A percentile compares a stretch with the other conserved stretches of the same genome.
These are phyloP conservation scores for Talaromyces sp. DNA, from an alignment of 2,329 filamentous ascomycete species.

Conservation along the genomic window DNA sequence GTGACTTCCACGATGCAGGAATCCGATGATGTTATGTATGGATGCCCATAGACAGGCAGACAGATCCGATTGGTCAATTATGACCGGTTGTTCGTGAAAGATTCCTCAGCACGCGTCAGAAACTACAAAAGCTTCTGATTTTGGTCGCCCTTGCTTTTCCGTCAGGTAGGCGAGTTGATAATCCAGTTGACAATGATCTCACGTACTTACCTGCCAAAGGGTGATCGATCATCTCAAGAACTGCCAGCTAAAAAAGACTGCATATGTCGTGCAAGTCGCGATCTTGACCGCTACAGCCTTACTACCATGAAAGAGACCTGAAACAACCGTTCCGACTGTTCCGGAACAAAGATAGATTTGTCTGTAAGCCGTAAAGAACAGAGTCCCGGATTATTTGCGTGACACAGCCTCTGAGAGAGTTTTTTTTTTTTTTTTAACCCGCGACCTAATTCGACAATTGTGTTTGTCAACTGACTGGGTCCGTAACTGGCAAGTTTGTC, in stretches of 20 bases:
- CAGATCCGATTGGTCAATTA: constrained; percentile 7
- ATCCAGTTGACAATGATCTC: neutral
- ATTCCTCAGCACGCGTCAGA: neutral
- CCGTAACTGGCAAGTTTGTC: too few relatives aligned
- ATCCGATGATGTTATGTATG: neutral
- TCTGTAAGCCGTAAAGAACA: neutral
- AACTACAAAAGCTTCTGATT: neutral
- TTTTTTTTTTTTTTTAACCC: neutral
- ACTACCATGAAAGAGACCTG: neutral
- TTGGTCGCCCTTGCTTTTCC: neutral
- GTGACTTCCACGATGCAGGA: neutral
- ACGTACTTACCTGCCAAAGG: neutral
- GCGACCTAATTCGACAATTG: neutral
- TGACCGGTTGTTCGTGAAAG: neutral
- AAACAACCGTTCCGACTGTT: neutral
- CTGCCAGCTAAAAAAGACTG: neutral
- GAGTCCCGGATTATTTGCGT: neutral
- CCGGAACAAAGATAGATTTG: constrained; percentile 3
- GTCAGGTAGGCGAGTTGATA: neutral
- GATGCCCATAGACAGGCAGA: neutral
- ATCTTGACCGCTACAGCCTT: neutral
- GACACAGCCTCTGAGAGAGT: neutral
- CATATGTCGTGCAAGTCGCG: neutral
- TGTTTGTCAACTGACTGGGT: neutral
- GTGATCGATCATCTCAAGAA: neutral